These are phyloP conservation scores for Eutreptiella sp. DNA, from an alignment of 208 protist genomes.

Conservation along the genomic window DNA sequence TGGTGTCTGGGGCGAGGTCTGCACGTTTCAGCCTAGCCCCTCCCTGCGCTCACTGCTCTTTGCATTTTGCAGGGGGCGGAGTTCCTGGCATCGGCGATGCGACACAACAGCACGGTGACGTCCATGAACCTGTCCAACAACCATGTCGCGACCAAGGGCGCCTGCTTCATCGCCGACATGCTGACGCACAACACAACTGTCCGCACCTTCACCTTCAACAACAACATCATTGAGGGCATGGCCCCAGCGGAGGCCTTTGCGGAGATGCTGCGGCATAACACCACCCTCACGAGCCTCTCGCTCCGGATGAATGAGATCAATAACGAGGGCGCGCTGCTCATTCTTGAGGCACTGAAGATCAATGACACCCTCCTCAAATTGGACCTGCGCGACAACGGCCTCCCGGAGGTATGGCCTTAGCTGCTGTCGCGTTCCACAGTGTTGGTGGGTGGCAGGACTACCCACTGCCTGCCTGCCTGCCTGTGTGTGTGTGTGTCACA, in stretches of 20 bases:
- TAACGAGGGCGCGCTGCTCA: conserved; percentile 13
- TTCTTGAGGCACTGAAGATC: conserved; percentile 22
- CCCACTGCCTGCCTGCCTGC: too few relatives aligned
- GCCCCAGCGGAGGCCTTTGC: background rate
- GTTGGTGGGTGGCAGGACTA: too few relatives aligned
- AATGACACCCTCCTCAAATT: conserved; percentile 27
- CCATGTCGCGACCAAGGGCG: conserved; percentile 10
- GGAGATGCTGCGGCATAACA: conserved; percentile 20
- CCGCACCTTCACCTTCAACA: background rate
- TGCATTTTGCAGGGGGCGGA: too few relatives aligned
- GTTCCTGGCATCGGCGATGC: background rate
- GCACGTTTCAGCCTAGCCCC: too few relatives aligned
- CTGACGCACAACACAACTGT: conserved; percentile 20
- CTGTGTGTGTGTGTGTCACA: too few relatives aligned
- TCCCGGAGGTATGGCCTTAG: too few relatives aligned
- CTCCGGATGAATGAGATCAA: conserved; percentile 18
- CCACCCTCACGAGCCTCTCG: conserved; percentile 18
- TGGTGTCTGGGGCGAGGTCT: too few relatives aligned
- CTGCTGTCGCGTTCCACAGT: too few relatives aligned
- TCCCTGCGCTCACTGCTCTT: too few relatives aligned
- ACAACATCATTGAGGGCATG: background rate
- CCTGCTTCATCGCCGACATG: background rate
- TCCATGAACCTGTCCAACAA: background rate
- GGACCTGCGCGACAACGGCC: conserved; percentile 7
- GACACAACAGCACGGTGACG: conserved; percentile 17